Evolutionary conservation across 2,329 filamentous ascomycete genomes (phyloP).

Genomic region (Aspergillus sp.): DNA sequence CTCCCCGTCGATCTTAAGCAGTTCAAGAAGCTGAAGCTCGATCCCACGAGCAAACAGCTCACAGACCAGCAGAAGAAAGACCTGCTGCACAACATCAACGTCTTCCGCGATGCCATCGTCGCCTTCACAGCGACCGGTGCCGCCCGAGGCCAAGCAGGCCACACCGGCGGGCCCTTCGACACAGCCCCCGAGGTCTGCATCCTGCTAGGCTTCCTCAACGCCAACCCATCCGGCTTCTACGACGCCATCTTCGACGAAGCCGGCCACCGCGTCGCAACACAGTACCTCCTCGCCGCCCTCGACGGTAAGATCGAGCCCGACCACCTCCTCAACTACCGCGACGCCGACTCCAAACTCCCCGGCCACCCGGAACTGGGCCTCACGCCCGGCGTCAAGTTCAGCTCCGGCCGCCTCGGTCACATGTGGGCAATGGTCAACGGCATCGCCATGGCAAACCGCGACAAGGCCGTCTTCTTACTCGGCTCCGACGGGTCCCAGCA

Average conservation of each 20-base stretch:
- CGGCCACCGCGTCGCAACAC: slow-evolving; percentile 42
- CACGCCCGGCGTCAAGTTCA: slow-evolving; percentile 42
- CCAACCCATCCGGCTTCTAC: slow-evolving; percentile 32
- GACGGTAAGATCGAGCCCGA: slow-evolving; percentile 39
- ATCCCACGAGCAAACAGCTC: slow-evolving; percentile 35
- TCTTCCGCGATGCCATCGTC: slow-evolving; percentile 42
- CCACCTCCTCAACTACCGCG: slow-evolving; percentile 43
- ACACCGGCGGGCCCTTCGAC: slow-evolving; percentile 43
- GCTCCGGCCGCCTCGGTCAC: slow-evolving; percentile 42
- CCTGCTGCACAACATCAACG: slow-evolving; percentile 38
- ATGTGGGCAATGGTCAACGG: slow-evolving; percentile 43
- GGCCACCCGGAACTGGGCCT: slow-evolving; percentile 43
- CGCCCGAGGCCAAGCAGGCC: slow-evolving; percentile 38
- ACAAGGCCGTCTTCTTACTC: slow-evolving; percentile 38
- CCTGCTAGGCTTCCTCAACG: slow-evolving; percentile 37
- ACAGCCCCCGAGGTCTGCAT: slow-evolving; percentile 43
- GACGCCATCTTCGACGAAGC: slow-evolving; percentile 41
- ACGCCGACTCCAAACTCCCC: slow-evolving; percentile 41
- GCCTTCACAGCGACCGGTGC: slow-evolving; percentile 41
- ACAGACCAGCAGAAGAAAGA: slow-evolving; percentile 36
- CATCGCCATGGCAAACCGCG: slow-evolving; percentile 37
- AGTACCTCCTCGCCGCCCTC: slow-evolving; percentile 40
- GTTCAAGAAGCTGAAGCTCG: slow-evolving; percentile 37
- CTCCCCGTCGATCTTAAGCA: slow-evolving; percentile 34
- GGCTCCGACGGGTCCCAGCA: slow-evolving; percentile 45